Evolutionary conservation across 352 stramenopile species (phyloP), one percentile per base, ranked within the genome.

Genomic region (Phytopythium oedochilum): DNA sequence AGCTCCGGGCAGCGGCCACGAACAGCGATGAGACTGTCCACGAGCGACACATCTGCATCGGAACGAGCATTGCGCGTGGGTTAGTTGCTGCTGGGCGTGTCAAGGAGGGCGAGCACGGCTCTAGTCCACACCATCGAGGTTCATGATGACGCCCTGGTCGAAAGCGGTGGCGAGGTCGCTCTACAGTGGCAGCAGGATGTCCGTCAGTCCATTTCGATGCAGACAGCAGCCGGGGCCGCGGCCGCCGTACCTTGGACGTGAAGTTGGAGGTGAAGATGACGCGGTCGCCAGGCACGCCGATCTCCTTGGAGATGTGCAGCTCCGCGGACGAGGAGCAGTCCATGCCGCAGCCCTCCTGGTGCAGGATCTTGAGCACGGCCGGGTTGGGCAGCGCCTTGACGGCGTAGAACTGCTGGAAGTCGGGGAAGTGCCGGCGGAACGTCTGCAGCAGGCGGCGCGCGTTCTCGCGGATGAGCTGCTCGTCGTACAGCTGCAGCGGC

Each of bases 231-330:
- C 5, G 29, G 5, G 29, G 5, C 5, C 29, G 29, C 15, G 17
- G 17, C 12, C 55, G 22, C 18, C 29, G 20, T 20, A 43, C 60
- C 63, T 84, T 76, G 62, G 83, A 86, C 12, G 87, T 96, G 71
- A 92, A 96, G 76, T 96, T 96, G 61, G 80, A 93, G 29, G 88
- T 96, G 66, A 93, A 96, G 47, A 95, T 95, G 57, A 93, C 69
- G 59, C 89, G 71, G 47, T 96, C 73, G 26, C 76, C 71, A 2
- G 77, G 71, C 25, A 95, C 68, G 46, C 85, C 85, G 35, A 96
- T 57, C 71, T 91, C 59, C 54, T 90, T 72, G 50, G 74, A 68
- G 52, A 88, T 90, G 66, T 88, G 71, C 17, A 96, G 73, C 61
- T 96, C 88, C 5, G 86, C 73, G 23, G 83, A 80, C 17, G 85